These are phyloP conservation scores for Coniosporium apollinis DNA, from an alignment of 495 filamentous ascomycete genomes.

Conservation along the genomic window DNA sequence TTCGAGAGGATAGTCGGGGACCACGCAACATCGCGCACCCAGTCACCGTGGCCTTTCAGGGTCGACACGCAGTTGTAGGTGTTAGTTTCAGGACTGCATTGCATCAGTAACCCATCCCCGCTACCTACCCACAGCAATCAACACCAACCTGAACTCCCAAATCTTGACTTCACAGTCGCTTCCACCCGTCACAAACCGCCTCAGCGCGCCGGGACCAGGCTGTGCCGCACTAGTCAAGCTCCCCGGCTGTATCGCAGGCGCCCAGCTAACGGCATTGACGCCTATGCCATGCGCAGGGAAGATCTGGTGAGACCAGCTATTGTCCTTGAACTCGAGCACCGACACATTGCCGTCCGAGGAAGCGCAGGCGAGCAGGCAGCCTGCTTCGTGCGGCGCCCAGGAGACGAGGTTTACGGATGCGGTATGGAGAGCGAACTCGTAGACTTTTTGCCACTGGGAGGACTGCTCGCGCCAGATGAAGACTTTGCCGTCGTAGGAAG, in stretches of 20 bases:
- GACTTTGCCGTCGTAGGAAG: constrained; percentile 92
- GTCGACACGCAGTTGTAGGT: constrained; percentile 36
- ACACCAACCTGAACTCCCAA: constrained; percentile 42
- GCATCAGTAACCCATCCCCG: no score
- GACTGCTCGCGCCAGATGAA: constrained; percentile 91
- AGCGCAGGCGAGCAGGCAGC: constrained; percentile 87
- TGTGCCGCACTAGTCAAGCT: constrained; percentile 56
- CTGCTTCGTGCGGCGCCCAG: constrained; percentile 92
- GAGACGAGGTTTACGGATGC: constrained; percentile 90
- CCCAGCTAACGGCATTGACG: constrained; percentile 92
- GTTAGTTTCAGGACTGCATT: constrained; percentile 33
- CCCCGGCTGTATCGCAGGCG: constrained; percentile 64
- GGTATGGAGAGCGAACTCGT: constrained; percentile 79
- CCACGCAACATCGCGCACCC: constrained; percentile 98
- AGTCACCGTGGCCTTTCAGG: constrained; percentile 72
- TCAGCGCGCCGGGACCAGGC: constrained; percentile 36
- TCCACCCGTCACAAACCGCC: constrained; percentile 85
- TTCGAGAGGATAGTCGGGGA: constrained; percentile 83
- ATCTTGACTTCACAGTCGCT: constrained; percentile 86
- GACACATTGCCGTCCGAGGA: constrained; percentile 82
- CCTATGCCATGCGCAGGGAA: constrained; percentile 86
- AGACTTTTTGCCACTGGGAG: constrained; percentile 48
- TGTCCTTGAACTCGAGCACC: constrained; percentile 92
- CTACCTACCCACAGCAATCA: background rate
- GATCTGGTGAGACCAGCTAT: constrained; percentile 64